Conservation (phyloP, 1,139 yeast genomes). For the Scheffersomyces cryptocercus region DNA sequence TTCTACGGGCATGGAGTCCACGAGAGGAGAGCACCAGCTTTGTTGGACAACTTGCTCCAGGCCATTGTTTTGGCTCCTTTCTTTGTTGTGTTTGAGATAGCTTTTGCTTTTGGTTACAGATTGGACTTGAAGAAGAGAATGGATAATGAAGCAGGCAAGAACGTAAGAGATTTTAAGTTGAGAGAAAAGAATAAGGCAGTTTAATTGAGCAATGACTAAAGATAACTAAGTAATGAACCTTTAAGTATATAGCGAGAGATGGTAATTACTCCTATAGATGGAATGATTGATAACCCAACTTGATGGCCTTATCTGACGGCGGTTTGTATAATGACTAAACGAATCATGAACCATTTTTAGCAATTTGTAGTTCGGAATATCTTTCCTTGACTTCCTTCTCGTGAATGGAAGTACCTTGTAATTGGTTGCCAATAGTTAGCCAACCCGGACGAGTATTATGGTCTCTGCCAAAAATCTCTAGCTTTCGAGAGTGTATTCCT, state of each 20-base stretch:
- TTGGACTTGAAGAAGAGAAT: conserved; percentile 54
- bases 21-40: conserved; percentile 85
- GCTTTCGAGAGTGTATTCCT: conserved; percentile 71
- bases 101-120: conserved; percentile 66
- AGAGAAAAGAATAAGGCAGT: conserved; percentile 9
- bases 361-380: conserved; percentile 23
- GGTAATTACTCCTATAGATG: background rate
- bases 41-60: conserved; percentile 77
- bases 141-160: conserved; percentile 51
- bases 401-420: conserved; percentile 57
- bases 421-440: conserved; percentile 86
- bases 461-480: conserved; percentile 86
- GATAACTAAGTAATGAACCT: background rate
- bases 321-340: background rate
- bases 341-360: background rate
- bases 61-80: conserved; percentile 90
- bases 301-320: too few species aligned
- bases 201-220: background rate
- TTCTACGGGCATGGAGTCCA: conserved; percentile 85
- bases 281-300: too few species aligned
- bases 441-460: conserved; percentile 89
- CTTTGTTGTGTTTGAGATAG: conserved; percentile 78
- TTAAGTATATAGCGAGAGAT: background rate
- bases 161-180: conserved; percentile 24
- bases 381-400: conserved; percentile 57